A percentile compares a stretch with the other conserved stretches of the same genome.
Evolutionary conservation across 345 rosid species (phyloP).

Genomic region (Erucastrum elatum): DNA sequence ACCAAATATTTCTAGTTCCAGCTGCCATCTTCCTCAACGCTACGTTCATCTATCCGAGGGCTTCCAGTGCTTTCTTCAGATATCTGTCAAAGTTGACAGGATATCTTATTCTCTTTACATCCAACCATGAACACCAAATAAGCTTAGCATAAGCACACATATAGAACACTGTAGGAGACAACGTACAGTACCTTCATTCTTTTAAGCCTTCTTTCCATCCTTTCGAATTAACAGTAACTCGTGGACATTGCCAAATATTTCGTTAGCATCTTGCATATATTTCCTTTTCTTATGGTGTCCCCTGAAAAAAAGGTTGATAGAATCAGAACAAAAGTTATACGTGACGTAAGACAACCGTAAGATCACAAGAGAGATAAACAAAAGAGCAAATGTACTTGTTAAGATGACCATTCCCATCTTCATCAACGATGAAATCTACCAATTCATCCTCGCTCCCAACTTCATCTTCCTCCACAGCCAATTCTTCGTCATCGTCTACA

Average conservation of each 20-base stretch:
- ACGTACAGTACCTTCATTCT: conserved; percentile 84
- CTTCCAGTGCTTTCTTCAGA: conserved; percentile 75
- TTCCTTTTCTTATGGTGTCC: conserved; percentile 65
- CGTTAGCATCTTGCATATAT: conserved; percentile 83
- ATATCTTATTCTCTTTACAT: not conserved
- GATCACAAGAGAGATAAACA: conserved; percentile 12
- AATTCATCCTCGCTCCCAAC: conserved; percentile 95
- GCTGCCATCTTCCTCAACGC: conserved; percentile 60
- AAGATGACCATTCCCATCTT: conserved; percentile 70
- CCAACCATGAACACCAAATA: conserved; percentile 11
- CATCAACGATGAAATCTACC: conserved; percentile 95
- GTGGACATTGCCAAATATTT: conserved; percentile 95
- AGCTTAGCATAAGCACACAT: conserved; percentile 11
- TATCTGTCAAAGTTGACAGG: conserved; percentile 48
- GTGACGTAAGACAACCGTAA: not conserved
- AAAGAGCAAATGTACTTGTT: conserved; percentile 47
- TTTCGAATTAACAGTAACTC: no score
- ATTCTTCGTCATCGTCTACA: conserved; percentile 79
- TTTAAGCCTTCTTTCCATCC: conserved; percentile 77
- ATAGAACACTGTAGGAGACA: not conserved
- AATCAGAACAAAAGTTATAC: conserved; percentile 7
- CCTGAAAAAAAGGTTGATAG: conserved; percentile 45
- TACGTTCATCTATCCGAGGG: conserved; percentile 60
- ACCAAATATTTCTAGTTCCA: conserved; percentile 81
- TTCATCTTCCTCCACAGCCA: conserved; percentile 78